Conservation (phyloP, 169 alveolate species). For the Plasmodium adleri region DNA sequence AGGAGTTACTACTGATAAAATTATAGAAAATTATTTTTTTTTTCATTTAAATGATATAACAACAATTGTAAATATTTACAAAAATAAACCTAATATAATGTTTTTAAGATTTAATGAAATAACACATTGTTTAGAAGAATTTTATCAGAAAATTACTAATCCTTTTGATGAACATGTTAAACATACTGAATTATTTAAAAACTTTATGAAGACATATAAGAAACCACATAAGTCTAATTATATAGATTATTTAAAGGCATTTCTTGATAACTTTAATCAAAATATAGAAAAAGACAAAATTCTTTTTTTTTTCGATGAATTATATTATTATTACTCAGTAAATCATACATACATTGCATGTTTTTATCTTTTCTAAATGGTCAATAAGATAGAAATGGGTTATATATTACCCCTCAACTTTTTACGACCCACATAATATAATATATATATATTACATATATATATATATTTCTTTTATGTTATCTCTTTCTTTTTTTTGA, state of each 20-base stretch:
- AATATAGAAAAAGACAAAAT: background rate
- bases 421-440: too few relatives aligned
- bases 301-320: constrained; percentile 15
- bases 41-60: constrained; percentile 8
- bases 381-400: too few relatives aligned
- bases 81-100: background rate
- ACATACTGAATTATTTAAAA: constrained; percentile 4
- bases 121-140: constrained; percentile 19
- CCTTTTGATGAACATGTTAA: constrained; percentile 25
- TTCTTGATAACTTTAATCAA: constrained; percentile 10
- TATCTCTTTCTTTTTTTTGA: background rate
- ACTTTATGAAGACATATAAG: background rate
- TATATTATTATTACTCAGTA: background rate
- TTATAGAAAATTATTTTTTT: constrained; percentile 25
- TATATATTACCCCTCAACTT: too few relatives aligned
- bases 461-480: background rate
- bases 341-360: constrained; percentile 5
- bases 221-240: background rate
- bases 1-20: background rate
- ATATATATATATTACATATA: background rate
- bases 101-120: constrained; percentile 11
- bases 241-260: constrained; percentile 8
- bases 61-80: background rate
- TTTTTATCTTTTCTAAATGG: background rate
- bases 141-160: constrained; percentile 24